A percentile compares a stretch with the other conserved stretches of the same genome.
phyloP scores from a whole-genome alignment of 495 filamentous ascomycete species.

The Xylaria sp. region DNA sequence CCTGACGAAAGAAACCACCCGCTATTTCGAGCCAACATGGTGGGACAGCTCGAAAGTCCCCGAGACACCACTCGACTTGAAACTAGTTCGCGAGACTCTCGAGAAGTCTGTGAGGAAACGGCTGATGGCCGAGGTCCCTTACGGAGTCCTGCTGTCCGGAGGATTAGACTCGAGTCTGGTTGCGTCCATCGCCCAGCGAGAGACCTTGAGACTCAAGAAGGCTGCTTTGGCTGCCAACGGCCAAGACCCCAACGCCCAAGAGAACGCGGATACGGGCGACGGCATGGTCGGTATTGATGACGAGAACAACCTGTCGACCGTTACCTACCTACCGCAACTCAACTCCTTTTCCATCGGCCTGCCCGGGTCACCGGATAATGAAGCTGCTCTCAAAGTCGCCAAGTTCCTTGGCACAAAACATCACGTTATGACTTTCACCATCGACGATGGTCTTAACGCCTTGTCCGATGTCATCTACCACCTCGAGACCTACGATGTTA shows the following conservation, averaged over 20 bases:
- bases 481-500: conserved; percentile 96
- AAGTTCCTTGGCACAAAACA: conserved; percentile 96
- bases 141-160: conserved; percentile 93
- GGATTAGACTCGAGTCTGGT: conserved; percentile 96
- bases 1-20: conserved; percentile 75
- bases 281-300: conserved; percentile 94
- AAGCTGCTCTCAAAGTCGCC: conserved; percentile 87
- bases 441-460: conserved; percentile 95
- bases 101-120: conserved; percentile 94
- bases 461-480: conserved; percentile 97
- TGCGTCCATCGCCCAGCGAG: conserved; percentile 92
- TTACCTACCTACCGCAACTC: conserved; percentile 89
- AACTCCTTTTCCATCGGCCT: conserved; percentile 99
- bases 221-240: conserved; percentile 58
- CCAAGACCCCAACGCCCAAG: conserved; percentile 43
- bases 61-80: conserved; percentile 79
- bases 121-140: conserved; percentile 98
- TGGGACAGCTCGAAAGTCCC: conserved; percentile 85
- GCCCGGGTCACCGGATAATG: conserved; percentile 86
- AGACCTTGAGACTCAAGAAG: conserved; percentile 78
- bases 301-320: conserved; percentile 84
- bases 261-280: conserved; percentile 60
- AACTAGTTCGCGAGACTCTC: conserved; percentile 75
- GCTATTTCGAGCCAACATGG: conserved; percentile 93
- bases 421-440: conserved; percentile 96